Percentiles rank a stretch among this genome's conserved stretches.
phyloP scores from a whole-genome alignment of 495 filamentous ascomycete genomes.

The Penicillium odoratum region DNA sequence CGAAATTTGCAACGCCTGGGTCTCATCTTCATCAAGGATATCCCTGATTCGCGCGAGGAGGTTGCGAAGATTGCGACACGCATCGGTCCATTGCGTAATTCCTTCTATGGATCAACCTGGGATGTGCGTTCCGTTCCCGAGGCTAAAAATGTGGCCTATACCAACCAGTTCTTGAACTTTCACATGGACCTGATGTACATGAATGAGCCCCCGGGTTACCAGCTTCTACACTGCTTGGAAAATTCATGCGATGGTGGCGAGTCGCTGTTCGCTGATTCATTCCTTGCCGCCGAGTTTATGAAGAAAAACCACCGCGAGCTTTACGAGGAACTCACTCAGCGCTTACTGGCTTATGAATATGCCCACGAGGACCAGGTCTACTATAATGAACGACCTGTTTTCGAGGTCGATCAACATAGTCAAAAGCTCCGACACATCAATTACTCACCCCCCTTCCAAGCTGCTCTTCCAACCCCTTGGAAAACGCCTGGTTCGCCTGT shows the following conservation, averaged over 20 bases:
- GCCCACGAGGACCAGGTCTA: conserved; percentile 61
- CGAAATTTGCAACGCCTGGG: conserved; percentile 57
- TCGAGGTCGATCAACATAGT: conserved; percentile 40
- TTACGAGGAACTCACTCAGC: conserved; percentile 42
- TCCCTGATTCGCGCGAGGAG: conserved; percentile 62
- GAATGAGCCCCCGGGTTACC: conserved; percentile 71
- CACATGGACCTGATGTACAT: conserved; percentile 96
- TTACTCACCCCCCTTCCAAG: conserved; percentile 75
- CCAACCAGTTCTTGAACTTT: conserved; percentile 70
- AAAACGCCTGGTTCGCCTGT: no score
- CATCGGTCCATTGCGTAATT: conserved; percentile 73
- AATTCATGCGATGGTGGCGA: conserved; percentile 75
- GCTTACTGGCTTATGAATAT: conserved; percentile 67
- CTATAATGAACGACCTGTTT: conserved; percentile 50
- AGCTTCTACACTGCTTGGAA: conserved; percentile 82
- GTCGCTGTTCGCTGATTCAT: conserved; percentile 76
- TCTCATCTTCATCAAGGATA: conserved; percentile 68
- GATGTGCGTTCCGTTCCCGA: conserved; percentile 75
- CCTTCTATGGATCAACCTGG: conserved; percentile 89
- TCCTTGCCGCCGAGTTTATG: conserved; percentile 58
- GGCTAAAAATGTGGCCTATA: conserved; percentile 92
- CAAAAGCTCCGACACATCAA: conserved; percentile 47
- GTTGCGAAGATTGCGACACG: conserved; percentile 66
- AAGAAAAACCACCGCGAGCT: conserved; percentile 11
- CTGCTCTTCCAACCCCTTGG: conserved; percentile 30